phyloP scores from a whole-genome alignment of 129 eudicot species.

The Kitagawia praeruptora region DNA sequence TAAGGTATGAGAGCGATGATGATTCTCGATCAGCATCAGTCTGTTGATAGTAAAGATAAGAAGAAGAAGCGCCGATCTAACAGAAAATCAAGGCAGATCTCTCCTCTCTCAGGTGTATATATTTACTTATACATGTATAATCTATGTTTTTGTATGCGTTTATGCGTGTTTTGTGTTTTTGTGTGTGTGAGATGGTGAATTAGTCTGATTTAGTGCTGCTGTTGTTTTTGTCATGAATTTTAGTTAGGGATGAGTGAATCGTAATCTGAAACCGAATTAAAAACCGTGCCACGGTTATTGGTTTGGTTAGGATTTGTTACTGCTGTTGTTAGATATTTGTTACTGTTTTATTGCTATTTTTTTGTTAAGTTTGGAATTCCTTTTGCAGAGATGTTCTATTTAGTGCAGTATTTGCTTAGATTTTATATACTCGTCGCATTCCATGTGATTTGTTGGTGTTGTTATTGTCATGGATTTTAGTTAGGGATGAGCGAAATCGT shows the following conservation, averaged over 20 bases:
- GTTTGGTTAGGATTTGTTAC: neutral
- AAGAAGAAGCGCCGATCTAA: slow-evolving; percentile 52
- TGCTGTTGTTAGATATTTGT: neutral
- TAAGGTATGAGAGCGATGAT: slow-evolving; percentile 19
- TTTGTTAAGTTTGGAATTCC: neutral
- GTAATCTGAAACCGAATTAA: too few relatives aligned
- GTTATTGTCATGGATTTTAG: too few relatives aligned
- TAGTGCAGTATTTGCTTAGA: neutral
- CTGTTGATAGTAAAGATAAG: slow-evolving; percentile 29
- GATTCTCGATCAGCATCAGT: slow-evolving; percentile 26
- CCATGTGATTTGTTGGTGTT: neutral
- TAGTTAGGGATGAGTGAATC: too few relatives aligned
- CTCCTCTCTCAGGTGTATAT: slow-evolving; percentile 27
- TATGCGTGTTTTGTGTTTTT: neutral
- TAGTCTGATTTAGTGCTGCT: neutral
- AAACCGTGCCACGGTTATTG: neutral
- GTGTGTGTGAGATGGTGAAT: slow-evolving; percentile 1
- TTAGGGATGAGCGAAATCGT: too few relatives aligned
- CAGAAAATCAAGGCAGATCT: slow-evolving; percentile 31
- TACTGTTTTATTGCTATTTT: neutral
- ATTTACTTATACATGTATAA: neutral
- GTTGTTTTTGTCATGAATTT: too few relatives aligned
- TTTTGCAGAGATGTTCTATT: neutral
- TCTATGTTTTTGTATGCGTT: too few relatives aligned
- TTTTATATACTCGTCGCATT: neutral